Base-by-base conservation (phyloP, 208 protist species). In the Crithidia bombi region DNA sequence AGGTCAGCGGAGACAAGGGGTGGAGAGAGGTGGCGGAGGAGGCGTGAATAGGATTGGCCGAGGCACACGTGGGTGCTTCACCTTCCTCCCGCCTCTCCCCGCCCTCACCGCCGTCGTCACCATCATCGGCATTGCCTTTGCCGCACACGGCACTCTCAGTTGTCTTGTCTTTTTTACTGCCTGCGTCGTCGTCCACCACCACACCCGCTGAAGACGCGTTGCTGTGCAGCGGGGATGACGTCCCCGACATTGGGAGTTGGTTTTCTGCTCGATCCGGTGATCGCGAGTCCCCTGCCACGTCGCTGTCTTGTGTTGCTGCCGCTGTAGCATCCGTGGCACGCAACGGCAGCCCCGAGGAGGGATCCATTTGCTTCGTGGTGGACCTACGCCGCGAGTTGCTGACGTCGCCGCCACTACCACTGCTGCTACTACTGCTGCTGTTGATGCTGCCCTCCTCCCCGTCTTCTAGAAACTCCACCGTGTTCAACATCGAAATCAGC, bases 401-500 rank as follows among this genome's bases (percentile, higher is more conserved):
- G 12, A 11, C 52, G 11, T 28, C 17, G 46, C 64, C 26, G 21
- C 19, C 43, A 36, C 14, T 5, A 46, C 47, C 1, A 36, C 35
- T 17, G 41, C 15, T 23, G 55, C 39, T 17, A 14, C 11, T 10
- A 21, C 26, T 1, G 57, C 23, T 57, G 25, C 14, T 21, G 54
- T 35, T 15, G 21, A 4, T 12, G 23, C 30, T 3, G 63, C 41
- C 41, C 11, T 62, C 32, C 35, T 81, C 75, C 2, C 84, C 68
- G 65, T 95, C 90, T 65, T 95, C 90, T 44, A 95, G 61, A 50
- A 95, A 95, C 73, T 95, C 85, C 30, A 95, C 81, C 14, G 87
- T 90, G 73, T 97, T 95, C 21, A 97, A 52, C 68, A 98, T 86
- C 11, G 91, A 75, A 58, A 98, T 91, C 23, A 98, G 89, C 91